A percentile compares a stretch with the other conserved stretches of the same genome.
These are phyloP conservation scores for Chlorella sp. DNA, from an alignment of 139 green algal genomes.

Conservation along the genomic window DNA sequence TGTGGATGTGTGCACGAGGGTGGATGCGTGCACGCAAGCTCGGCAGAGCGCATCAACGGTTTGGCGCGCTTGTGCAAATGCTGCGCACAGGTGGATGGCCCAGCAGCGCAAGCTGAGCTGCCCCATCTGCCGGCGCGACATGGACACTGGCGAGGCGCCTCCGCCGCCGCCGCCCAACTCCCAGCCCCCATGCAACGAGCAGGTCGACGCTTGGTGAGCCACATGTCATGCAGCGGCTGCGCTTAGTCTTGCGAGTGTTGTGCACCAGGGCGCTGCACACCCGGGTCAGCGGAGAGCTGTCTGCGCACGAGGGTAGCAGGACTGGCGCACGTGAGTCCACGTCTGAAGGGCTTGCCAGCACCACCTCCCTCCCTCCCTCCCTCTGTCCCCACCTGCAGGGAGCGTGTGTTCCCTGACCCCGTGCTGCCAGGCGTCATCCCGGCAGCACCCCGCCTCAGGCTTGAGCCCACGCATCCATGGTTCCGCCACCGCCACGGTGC, in stretches of 20 bases:
- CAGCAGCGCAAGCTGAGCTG: constrained; percentile 25
- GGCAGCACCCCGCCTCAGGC: neutral
- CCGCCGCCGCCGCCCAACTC: neutral
- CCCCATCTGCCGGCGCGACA: constrained; percentile 40
- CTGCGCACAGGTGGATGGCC: neutral
- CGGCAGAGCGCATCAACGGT: no score
- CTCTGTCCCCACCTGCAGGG: no score
- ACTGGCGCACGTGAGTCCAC: no score
- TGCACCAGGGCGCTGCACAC: no score
- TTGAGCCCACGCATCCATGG: neutral
- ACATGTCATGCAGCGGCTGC: neutral
- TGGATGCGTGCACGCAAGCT: neutral
- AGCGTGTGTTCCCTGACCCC: neutral
- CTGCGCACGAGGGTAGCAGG: no score
- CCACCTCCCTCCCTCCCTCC: no score
- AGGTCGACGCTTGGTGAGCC: neutral
- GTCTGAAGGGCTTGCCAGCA: no score
- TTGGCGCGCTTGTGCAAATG: no score
- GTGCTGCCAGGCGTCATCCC: neutral
- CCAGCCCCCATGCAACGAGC: neutral
- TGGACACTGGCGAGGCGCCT: constrained; percentile 12
- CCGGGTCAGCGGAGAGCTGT: no score
- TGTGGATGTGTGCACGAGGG: neutral
- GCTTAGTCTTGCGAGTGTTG: no score
- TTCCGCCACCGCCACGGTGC: neutral